These are phyloP conservation scores for Fistulina hepatica DNA, from an alignment of 1,284 basidiomycete genomes.

Conservation along the genomic window DNA sequence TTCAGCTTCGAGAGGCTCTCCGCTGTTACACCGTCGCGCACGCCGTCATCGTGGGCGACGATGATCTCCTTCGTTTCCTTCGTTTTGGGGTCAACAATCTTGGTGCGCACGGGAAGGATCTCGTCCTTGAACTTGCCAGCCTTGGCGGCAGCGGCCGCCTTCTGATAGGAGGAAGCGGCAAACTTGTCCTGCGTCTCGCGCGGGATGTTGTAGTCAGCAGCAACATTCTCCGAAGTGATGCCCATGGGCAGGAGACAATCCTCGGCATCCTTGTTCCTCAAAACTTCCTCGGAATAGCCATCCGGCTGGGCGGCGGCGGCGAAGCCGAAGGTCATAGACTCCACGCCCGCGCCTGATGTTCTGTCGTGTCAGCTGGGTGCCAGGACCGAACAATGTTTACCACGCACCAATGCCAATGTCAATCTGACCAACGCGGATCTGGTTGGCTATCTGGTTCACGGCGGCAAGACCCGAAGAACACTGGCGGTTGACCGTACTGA, in stretches of 20 bases:
- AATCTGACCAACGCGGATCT: conserved; percentile 77
- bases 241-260: conserved; percentile 97
- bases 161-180: conserved; percentile 78
- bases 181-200: conserved; percentile 78
- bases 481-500: conserved; percentile 91
- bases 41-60: conserved; percentile 86
- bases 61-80: conserved; percentile 71
- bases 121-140: conserved; percentile 88
- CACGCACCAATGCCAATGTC: conserved; percentile 83
- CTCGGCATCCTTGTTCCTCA: conserved; percentile 69
- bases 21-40: conserved; percentile 83
- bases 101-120: conserved; percentile 79
- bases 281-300: conserved; percentile 72
- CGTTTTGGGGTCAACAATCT: conserved; percentile 74
- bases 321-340: conserved; percentile 88
- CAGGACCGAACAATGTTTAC: conserved; percentile 7
- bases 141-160: conserved; percentile 81
- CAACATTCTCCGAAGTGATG: conserved; percentile 95
- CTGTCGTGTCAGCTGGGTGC: background rate
- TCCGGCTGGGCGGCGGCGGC: conserved; percentile 63
- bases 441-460: conserved; percentile 84
- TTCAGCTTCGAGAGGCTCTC: conserved; percentile 86
- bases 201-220: conserved; percentile 63
- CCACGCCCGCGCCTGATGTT: conserved; percentile 81
- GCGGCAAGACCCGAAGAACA: conserved; percentile 91